Conservation (phyloP, 768 basidiomycete genomes). For the Lentinula sp. region DNA sequence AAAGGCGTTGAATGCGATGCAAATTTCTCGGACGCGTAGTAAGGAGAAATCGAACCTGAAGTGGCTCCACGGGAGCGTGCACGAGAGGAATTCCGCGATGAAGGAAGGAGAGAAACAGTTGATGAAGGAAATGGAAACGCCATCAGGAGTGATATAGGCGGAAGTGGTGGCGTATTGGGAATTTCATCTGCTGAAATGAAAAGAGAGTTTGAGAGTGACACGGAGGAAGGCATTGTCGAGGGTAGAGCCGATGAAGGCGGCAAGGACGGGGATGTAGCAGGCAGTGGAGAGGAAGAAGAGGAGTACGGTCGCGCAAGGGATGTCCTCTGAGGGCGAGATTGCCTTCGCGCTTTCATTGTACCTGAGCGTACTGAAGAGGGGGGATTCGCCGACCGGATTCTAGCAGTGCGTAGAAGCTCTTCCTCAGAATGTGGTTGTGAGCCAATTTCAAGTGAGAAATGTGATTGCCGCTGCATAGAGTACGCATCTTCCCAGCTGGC, state of each 20-base stretch:
- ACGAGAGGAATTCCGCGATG: background rate
- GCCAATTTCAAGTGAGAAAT: background rate
- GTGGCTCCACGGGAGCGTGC: background rate
- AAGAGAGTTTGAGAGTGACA: background rate
- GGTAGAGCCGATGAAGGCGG: background rate
- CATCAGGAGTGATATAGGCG: background rate
- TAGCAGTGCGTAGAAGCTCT: background rate
- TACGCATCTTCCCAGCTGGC: background rate
- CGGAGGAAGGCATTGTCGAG: background rate
- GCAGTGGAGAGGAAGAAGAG: background rate
- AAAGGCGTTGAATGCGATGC: background rate
- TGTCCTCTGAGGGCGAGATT: background rate
- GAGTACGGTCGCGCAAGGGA: background rate
- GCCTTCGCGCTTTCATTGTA: background rate
- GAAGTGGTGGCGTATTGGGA: background rate
- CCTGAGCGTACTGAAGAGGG: background rate
- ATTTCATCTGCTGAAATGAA: background rate
- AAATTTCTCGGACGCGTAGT: background rate
- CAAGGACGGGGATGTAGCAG: background rate
- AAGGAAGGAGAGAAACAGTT: background rate
- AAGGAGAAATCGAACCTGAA: background rate
- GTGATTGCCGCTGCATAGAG: background rate
- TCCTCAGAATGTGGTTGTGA: background rate
- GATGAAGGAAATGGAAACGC: background rate
- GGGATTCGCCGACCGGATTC: background rate